A percentile compares a stretch with the other conserved stretches of the same genome.
phyloP scores from a whole-genome alignment of 768 basidiomycete species.

The Asterophora lycoperdoides region DNA sequence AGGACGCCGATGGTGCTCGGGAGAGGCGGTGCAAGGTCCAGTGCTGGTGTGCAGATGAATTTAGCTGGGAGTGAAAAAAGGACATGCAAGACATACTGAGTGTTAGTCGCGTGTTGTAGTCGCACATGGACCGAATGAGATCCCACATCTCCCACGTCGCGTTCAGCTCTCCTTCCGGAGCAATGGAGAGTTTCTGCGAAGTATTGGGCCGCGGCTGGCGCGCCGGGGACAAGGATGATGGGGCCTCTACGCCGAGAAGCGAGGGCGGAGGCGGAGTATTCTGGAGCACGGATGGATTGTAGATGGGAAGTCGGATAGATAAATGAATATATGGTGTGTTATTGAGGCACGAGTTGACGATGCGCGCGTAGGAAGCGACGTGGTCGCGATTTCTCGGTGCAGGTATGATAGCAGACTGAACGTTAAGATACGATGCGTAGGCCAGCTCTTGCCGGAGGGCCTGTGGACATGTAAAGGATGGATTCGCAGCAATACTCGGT shows the following conservation, averaged over 20 bases:
- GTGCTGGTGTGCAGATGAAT: conserved; percentile 46
- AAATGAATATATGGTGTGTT: conserved; percentile 70
- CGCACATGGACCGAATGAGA: conserved; percentile 83
- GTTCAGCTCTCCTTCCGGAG: conserved; percentile 56
- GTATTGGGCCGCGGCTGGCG: conserved; percentile 21
- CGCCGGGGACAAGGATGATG: conserved; percentile 10
- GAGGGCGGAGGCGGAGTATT: conserved; percentile 24
- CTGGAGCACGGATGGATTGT: conserved; percentile 64
- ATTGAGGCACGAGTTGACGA: conserved; percentile 74
- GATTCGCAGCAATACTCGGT: neutral
- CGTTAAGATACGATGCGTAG: conserved; percentile 89
- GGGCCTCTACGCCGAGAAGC: conserved; percentile 16
- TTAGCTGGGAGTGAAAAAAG: conserved; percentile 2
- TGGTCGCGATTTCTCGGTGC: conserved; percentile 80
- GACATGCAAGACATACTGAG: conserved; percentile 46
- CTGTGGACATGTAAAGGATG: conserved; percentile 34
- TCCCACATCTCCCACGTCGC: conserved; percentile 99
- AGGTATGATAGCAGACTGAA: conserved; percentile 82
- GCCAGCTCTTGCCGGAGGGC: conserved; percentile 90
- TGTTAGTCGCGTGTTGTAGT: conserved; percentile 70
- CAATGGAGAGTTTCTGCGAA: conserved; percentile 27
- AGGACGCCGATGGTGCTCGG: conserved; percentile 75
- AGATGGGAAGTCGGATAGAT: conserved; percentile 80
- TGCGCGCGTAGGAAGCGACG: conserved; percentile 90
- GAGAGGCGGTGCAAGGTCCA: conserved; percentile 87